These are phyloP conservation scores for Wakefieldia striispora DNA, from an alignment of 768 basidiomycete species.

Conservation along the genomic window DNA sequence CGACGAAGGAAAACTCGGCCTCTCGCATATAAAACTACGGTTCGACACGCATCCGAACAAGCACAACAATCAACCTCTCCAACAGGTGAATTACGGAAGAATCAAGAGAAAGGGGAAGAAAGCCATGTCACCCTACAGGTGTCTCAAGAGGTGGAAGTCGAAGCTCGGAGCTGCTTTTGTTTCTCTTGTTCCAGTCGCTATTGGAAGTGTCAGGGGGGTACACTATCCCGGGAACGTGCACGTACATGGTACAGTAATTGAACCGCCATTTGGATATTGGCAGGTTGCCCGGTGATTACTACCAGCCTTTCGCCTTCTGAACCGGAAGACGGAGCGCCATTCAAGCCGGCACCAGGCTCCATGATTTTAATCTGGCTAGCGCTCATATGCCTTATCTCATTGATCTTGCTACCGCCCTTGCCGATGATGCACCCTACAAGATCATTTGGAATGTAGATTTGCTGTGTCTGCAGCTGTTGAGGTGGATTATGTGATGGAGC, in stretches of 20 bases:
- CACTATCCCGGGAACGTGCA: constrained; percentile 10
- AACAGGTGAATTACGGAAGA: neutral
- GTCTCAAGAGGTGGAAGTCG: constrained; percentile 28
- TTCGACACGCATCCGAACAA: constrained; percentile 6
- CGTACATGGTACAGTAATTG: constrained; percentile 83
- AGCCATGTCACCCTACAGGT: neutral
- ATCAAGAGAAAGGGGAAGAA: neutral
- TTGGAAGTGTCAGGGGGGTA: constrained; percentile 9
- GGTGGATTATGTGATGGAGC: constrained; percentile 55
- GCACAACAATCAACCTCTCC: constrained; percentile 1
- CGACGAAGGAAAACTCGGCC: neutral
- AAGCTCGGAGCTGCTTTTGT: constrained; percentile 67
- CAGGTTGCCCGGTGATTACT: constrained; percentile 93
- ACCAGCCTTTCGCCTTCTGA: constrained; percentile 90
- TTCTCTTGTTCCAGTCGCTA: constrained; percentile 88
- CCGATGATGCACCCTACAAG: constrained; percentile 97
- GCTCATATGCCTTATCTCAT: constrained; percentile 95
- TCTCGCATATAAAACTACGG: constrained; percentile 11
- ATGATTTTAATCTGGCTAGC: constrained; percentile 98
- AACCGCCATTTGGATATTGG: constrained; percentile 96
- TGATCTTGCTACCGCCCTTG: constrained; percentile 97
- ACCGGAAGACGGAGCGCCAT: constrained; percentile 69
- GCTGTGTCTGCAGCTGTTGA: constrained; percentile 87
- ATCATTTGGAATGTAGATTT: constrained; percentile 98
- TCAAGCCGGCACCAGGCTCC: constrained; percentile 86